A percentile compares a stretch with the other conserved stretches of the same genome.
Conservation (phyloP, 2,329 filamentous ascomycete species). For the Alternaria alternata region DNA sequence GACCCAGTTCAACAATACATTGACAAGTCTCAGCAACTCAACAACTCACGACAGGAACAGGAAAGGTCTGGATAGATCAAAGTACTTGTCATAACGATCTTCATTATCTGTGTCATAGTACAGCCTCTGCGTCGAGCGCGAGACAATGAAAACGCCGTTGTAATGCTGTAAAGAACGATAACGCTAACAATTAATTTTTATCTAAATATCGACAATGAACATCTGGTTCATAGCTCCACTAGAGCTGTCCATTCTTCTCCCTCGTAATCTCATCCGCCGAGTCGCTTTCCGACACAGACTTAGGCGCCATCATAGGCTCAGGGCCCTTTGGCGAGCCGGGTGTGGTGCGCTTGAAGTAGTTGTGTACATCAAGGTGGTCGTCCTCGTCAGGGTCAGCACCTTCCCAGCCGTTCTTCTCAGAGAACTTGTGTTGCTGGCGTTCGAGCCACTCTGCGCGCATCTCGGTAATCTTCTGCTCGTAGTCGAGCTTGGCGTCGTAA, state of each 20-base stretch:
- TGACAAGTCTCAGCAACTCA: neutral
- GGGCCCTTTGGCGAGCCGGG: conserved; percentile 15
- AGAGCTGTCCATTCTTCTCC: conserved; percentile 16
- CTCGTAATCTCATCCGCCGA: conserved; percentile 20
- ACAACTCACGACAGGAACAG: neutral
- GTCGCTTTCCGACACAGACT: conserved; percentile 20
- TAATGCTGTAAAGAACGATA: conserved; percentile 4
- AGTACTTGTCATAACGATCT: neutral
- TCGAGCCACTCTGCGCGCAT: conserved; percentile 68
- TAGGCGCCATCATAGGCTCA: conserved; percentile 31
- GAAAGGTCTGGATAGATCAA: neutral
- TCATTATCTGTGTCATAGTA: neutral
- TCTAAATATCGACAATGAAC: neutral
- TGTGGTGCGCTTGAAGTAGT: conserved; percentile 44
- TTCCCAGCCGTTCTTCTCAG: conserved; percentile 40
- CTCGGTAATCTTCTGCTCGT: conserved; percentile 83
- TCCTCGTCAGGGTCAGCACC: conserved; percentile 41
- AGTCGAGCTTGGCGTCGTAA: conserved; percentile 79
- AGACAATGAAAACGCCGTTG: neutral
- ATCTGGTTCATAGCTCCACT: neutral
- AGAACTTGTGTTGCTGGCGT: conserved; percentile 62
- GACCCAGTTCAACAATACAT: conserved; percentile 1
- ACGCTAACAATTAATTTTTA: conserved; percentile 3
- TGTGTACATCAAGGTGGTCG: conserved; percentile 42
- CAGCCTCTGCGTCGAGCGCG: neutral